phyloP scores from a whole-genome alignment of 192 early-diverging fungal species.

The Gonapodya sp. region DNA sequence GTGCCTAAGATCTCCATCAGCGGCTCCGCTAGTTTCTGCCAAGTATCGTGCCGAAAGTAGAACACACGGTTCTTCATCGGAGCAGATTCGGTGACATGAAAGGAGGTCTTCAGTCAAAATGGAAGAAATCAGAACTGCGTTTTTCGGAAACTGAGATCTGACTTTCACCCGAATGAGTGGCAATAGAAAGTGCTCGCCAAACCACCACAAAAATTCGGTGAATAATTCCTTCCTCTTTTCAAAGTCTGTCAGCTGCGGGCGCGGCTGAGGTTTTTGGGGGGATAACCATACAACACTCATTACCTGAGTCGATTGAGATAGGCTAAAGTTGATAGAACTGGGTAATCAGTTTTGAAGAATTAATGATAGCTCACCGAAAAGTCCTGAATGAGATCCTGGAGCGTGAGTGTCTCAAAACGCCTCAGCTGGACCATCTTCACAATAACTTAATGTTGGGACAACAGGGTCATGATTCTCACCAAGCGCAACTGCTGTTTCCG shows the following conservation, averaged over 20 bases:
- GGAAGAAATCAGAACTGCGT: background rate
- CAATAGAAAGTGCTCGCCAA: slow-evolving; percentile 47
- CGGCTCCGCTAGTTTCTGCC: slow-evolving; percentile 42
- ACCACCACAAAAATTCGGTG: slow-evolving; percentile 53
- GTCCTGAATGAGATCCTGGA: slow-evolving; percentile 41
- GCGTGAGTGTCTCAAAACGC: slow-evolving; percentile 47
- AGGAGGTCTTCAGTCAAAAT: slow-evolving; percentile 36
- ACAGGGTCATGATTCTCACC: background rate
- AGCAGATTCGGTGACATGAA: slow-evolving; percentile 73
- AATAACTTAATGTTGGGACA: slow-evolving; percentile 32
- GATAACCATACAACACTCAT: slow-evolving; percentile 6
- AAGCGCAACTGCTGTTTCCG: background rate
- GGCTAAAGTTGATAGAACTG: slow-evolving; percentile 16
- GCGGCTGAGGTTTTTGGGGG: background rate
- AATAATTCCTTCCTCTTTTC: slow-evolving; percentile 44
- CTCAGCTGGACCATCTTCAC: slow-evolving; percentile 41
- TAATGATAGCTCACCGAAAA: slow-evolving; percentile 37
- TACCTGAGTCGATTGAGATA: background rate
- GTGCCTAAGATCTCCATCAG: background rate
- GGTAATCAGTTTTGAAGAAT: slow-evolving; percentile 10
- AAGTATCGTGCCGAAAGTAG: slow-evolving; percentile 71
- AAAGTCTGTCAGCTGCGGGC: slow-evolving; percentile 30
- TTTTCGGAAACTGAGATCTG: background rate
- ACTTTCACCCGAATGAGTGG: slow-evolving; percentile 42
- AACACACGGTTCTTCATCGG: slow-evolving; percentile 51